Evolutionary conservation across 768 basidiomycete genomes (phyloP), one percentile per base, ranked within the genome.

Genomic region (Xerocomus potaroensis): DNA sequence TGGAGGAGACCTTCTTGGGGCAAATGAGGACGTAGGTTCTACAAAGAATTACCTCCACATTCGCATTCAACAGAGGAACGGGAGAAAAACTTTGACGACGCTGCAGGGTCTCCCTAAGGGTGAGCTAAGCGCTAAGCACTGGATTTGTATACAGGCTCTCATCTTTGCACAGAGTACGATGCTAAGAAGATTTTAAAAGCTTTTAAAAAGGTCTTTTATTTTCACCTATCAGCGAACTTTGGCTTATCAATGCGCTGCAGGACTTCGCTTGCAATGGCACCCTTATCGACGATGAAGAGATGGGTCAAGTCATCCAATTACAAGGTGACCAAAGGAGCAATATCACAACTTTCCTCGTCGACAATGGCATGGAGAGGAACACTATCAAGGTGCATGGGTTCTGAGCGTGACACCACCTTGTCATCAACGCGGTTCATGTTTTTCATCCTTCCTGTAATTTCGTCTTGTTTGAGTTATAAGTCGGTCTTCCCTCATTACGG

Each of bases 251-350:
- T 18, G 14, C 14, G 7, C 33, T 41, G 10, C 56, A 94, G 91
- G 91, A 96, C 76, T 96, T 97, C 58, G 94, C 94, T 55, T 97
- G 94, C 76, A 99, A 99, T 71, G 96, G 96, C 57, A 94, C 87
- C 41, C 80, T 99, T 58, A 89, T 96, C 55, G 89, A 93, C 43
- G 91, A 96, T 72, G 89, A 89, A 67, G 91, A 93, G 73, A 82
- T 91, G 74, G 96, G 96, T 47, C 80, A 93, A 73, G 91, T 99
- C 66, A 91, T 99, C 62, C 96, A 99, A 72, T 84, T 99, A 54
- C 96, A 98, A 68, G 96, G 96, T 51, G 96, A 99, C 71, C 96
- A 99, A 70, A 81, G 96, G 42, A 69, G 77, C 64, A 93, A 94
- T 77, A 95, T 97, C 55, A 81, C 79, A 44, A 79, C 74, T 40